Conservation (phyloP, 1,284 basidiomycete species). For the Hemileia vastatrix region DNA sequence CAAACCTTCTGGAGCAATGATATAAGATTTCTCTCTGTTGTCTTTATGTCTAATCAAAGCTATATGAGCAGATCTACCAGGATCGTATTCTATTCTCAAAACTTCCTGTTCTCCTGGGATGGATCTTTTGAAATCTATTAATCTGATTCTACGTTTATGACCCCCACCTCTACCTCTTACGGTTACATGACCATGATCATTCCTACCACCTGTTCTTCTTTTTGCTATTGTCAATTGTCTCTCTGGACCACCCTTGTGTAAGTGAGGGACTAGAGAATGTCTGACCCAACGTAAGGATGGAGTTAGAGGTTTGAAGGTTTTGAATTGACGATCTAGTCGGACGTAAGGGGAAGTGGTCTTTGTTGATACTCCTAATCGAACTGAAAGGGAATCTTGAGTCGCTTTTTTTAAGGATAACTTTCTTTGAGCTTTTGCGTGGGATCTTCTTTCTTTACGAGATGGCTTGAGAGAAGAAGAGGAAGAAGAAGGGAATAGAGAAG, state of each 20-base stretch:
- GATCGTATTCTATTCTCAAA: conserved; percentile 91
- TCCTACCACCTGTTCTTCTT: conserved; percentile 77
- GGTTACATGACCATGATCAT: conserved; percentile 67
- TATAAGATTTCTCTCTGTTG: conserved; percentile 56
- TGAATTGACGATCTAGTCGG: too few species aligned
- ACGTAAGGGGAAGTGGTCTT: too few species aligned
- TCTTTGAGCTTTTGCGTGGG: too few species aligned
- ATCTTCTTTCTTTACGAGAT: too few species aligned
- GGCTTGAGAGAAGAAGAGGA: too few species aligned
- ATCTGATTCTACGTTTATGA: conserved; percentile 71
- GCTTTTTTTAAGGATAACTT: too few species aligned
- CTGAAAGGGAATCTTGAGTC: too few species aligned
- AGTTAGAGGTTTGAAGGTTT: conserved; percentile 7
- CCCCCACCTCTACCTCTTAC: conserved; percentile 82
- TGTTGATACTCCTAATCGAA: too few species aligned
- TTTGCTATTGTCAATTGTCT: conserved; percentile 69
- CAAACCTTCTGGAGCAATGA: conserved; percentile 80
- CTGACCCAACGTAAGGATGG: conserved; percentile 65
- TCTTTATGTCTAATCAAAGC: conserved; percentile 60
- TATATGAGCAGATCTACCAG: conserved; percentile 83
- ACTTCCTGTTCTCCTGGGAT: conserved; percentile 76
- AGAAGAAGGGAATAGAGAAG: too few species aligned
- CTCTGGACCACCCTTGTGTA: conserved; percentile 72
- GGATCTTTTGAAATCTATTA: conserved; percentile 72
- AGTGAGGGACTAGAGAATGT: conserved; percentile 65